Percentiles rank a stretch among this genome's conserved stretches.
Conservation (phyloP, 768 basidiomycete genomes). For the Chlorophyllum brunneum region DNA sequence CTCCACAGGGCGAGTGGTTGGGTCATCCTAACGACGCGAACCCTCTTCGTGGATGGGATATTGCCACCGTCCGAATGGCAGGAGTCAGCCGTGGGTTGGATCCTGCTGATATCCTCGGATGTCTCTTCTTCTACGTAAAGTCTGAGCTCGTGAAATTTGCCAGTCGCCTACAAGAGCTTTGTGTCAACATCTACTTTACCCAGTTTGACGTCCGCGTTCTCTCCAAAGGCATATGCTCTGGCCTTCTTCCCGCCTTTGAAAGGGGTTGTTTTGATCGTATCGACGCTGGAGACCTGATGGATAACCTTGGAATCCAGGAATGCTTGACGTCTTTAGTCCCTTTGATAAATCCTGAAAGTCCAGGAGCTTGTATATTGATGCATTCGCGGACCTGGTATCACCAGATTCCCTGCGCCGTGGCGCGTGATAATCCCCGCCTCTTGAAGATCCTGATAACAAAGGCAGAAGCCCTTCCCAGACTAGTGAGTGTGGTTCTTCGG, state of each 20-base stretch:
- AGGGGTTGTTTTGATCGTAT: conserved; percentile 36
- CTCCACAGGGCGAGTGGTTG: conserved; percentile 41
- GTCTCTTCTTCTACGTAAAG: conserved; percentile 42
- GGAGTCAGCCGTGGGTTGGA: conserved; percentile 33
- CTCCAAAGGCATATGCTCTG: conserved; percentile 35
- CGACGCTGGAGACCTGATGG: conserved; percentile 33
- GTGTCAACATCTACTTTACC: conserved; percentile 35
- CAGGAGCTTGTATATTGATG: conserved; percentile 31
- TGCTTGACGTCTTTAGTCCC: conserved; percentile 34
- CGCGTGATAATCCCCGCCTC: conserved; percentile 28
- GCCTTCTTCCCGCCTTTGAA: conserved; percentile 32
- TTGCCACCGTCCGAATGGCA: conserved; percentile 33
- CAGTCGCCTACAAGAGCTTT: conserved; percentile 29
- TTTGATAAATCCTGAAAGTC: conserved; percentile 30
- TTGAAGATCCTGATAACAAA: conserved; percentile 30
- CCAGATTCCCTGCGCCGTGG: conserved; percentile 26
- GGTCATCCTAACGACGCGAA: conserved; percentile 33
- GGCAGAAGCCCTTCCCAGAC: conserved; percentile 24
- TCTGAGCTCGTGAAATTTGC: conserved; percentile 35
- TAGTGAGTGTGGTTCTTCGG: conserved; percentile 20
- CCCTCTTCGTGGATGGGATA: conserved; percentile 48
- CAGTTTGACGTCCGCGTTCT: conserved; percentile 40
- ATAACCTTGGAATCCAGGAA: conserved; percentile 26
- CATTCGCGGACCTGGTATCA: conserved; percentile 35
- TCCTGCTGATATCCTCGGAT: conserved; percentile 34